phyloP scores from a whole-genome alignment of 176 grass and related monocot species.

The Oryza punctata region DNA sequence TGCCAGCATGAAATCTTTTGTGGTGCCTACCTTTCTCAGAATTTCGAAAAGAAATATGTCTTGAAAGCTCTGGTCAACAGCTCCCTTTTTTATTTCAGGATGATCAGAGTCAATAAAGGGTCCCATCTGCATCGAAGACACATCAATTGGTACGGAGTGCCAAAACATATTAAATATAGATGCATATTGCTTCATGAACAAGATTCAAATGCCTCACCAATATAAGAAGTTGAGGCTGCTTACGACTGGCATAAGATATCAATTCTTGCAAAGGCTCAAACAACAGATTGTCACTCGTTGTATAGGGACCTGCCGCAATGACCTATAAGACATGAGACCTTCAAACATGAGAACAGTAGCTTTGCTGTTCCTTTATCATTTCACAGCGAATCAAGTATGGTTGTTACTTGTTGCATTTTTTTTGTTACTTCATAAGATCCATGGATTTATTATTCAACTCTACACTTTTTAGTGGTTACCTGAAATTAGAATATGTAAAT shows the following conservation, averaged over 20 bases:
- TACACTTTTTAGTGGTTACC: not conserved
- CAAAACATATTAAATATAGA: slow-evolving; percentile 13
- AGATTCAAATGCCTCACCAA: slow-evolving; percentile 59
- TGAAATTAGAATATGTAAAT: slow-evolving; percentile 15
- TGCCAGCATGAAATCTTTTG: slow-evolving; percentile 22
- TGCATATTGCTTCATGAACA: slow-evolving; percentile 2
- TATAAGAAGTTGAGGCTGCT: slow-evolving; percentile 84
- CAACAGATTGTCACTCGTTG: slow-evolving; percentile 88
- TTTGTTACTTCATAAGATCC: not conserved
- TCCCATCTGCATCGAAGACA: slow-evolving; percentile 65
- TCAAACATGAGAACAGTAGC: slow-evolving; percentile 23
- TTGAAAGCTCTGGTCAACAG: slow-evolving; percentile 58
- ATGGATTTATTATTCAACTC: not conserved
- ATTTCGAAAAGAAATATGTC: slow-evolving; percentile 89
- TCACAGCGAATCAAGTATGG: not conserved
- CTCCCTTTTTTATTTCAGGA: slow-evolving; percentile 88
- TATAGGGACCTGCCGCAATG: slow-evolving; percentile 87
- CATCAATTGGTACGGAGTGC: slow-evolving; percentile 21
- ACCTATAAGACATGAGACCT: slow-evolving; percentile 56
- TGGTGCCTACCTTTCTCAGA: slow-evolving; percentile 65
- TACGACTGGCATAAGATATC: slow-evolving; percentile 81
- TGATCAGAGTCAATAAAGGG: slow-evolving; percentile 99
- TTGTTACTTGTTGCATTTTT: not conserved
- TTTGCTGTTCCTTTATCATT: not conserved
- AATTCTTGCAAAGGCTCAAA: slow-evolving; percentile 93